phyloP scores from a whole-genome alignment of 192 early-diverging fungal genomes.

The Coemansia sp. region DNA sequence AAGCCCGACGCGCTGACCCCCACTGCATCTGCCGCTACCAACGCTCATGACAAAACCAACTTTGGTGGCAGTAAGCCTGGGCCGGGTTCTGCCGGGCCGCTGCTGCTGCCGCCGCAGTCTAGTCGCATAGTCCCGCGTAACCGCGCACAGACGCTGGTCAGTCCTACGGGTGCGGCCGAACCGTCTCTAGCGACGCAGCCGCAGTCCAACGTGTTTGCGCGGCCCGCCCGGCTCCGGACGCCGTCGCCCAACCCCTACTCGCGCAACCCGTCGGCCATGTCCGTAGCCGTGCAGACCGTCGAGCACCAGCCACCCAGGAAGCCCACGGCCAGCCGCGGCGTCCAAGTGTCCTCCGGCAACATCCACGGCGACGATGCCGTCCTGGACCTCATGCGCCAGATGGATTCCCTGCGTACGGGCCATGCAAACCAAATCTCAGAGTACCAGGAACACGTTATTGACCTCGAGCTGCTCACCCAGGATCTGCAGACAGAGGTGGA shows the following conservation, averaged over 20 bases:
- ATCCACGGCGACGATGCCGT: slow-evolving; percentile 51
- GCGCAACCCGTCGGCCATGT: slow-evolving; percentile 18
- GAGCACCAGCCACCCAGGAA: neutral
- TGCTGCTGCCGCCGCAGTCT: slow-evolving; percentile 16
- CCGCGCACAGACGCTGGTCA: slow-evolving; percentile 22
- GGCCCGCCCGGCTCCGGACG: slow-evolving; percentile 1
- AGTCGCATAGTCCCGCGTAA: slow-evolving; percentile 30
- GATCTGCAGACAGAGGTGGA: slow-evolving; percentile 41
- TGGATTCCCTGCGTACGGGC: slow-evolving; percentile 32
- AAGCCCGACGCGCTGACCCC: neutral
- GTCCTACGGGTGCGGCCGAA: neutral
- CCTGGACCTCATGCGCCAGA: slow-evolving; percentile 46
- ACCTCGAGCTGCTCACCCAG: slow-evolving; percentile 46
- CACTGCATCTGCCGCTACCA: neutral
- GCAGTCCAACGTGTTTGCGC: slow-evolving; percentile 11
- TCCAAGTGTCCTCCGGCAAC: slow-evolving; percentile 21
- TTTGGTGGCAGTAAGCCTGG: neutral
- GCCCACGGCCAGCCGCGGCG: slow-evolving; percentile 11
- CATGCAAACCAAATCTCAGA: slow-evolving; percentile 48
- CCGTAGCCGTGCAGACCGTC: slow-evolving; percentile 37
- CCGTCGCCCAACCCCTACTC: slow-evolving; percentile 27
- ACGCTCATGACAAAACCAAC: neutral
- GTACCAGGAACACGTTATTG: slow-evolving; percentile 51
- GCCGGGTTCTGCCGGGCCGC: neutral
- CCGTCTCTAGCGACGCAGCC: neutral